A percentile compares a stretch with the other conserved stretches of the same genome.
Conservation (phyloP, 371 early-diverging fungal species). For the Neoconidiobolus thromboides region DNA sequence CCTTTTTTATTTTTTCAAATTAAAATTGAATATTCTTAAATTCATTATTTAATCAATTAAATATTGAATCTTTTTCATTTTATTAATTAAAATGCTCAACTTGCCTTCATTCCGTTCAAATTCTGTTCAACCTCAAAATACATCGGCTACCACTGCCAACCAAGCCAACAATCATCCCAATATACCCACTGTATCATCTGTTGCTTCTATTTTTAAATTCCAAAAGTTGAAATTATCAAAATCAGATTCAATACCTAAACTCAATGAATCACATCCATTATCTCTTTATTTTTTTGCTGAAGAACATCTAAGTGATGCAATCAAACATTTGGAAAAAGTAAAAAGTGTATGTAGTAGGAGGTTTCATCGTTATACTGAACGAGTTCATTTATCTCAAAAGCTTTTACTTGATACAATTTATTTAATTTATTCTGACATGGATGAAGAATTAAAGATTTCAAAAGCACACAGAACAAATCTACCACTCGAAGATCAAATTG, state of each 20-base stretch:
- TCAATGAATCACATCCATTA: neutral
- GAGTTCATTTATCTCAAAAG: conserved; percentile 1
- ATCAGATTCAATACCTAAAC: neutral
- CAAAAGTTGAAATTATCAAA: neutral
- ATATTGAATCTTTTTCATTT: no score
- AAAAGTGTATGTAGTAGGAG: neutral
- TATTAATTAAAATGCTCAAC: no score
- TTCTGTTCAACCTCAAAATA: no score
- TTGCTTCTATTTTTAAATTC: conserved; percentile 5
- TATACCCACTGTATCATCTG: neutral
- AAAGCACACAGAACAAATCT: conserved; percentile 1
- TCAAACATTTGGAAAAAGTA: neutral
- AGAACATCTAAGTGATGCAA: neutral
- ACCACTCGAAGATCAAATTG: conserved; percentile 2
- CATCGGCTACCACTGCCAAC: no score
- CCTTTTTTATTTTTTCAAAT: no score
- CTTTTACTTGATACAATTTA: conserved; percentile 2
- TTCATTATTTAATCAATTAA: no score
- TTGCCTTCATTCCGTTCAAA: no score
- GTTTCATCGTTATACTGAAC: conserved; percentile 1
- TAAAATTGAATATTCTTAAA: no score
- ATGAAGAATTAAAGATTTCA: neutral
- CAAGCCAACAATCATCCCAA: neutral
- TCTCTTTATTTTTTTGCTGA: conserved; percentile 5
- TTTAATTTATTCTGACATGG: conserved; percentile 4